Evolutionary conservation across 176 grass and related monocot genomes (phyloP), one percentile per base, ranked within the genome.

Genomic region (Themeda triandra): DNA sequence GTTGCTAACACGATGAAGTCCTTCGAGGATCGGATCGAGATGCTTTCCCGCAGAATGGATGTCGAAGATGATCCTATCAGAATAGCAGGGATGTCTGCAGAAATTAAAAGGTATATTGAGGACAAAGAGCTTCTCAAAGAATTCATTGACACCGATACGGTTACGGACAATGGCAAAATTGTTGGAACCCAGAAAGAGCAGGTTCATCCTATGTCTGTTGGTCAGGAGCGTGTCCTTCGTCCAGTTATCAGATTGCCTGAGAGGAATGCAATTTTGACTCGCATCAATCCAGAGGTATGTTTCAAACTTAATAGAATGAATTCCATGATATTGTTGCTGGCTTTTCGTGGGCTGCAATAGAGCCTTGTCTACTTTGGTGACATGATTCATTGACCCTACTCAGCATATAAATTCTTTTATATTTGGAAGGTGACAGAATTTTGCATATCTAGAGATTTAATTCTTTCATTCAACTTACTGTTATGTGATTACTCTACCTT

Each of bases 1-100:
- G 93, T 99, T n/a, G 97, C 97, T 23, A 99, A 99, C 82, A 99
- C 97, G 17, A 96, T 96, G 93, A 96, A 82, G 66, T 94, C 97
- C 28, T 99, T 99, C 21, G 97, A 96, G 75, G 82, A 86, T n/a
- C 85, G 82, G 32, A 96, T 96, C 6, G 92, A 94, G 8, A 76
- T 76, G 6, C 90, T 99, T 28, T 96, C 93, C 83, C 78, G 79
- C 21, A 87, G 75, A 44, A 99, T 99, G 60, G 97, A 94, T 36
- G 66, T 42, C 3, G 97, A 96, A 73, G 92, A 94, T 10, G 97
- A 99, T 84, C 91, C 89, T 54, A 54, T 77, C n/a, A 93, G 86
- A 76, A 63, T 96, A 53, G 85, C 97, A 4, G 92, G 88, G 66
- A 99, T 99, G 97, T 87, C 97, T 66, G 89, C 93, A 46, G 97